phyloP scores from a whole-genome alignment of 2,329 filamentous ascomycete genomes.

The Nothomitra cinnamomea region DNA sequence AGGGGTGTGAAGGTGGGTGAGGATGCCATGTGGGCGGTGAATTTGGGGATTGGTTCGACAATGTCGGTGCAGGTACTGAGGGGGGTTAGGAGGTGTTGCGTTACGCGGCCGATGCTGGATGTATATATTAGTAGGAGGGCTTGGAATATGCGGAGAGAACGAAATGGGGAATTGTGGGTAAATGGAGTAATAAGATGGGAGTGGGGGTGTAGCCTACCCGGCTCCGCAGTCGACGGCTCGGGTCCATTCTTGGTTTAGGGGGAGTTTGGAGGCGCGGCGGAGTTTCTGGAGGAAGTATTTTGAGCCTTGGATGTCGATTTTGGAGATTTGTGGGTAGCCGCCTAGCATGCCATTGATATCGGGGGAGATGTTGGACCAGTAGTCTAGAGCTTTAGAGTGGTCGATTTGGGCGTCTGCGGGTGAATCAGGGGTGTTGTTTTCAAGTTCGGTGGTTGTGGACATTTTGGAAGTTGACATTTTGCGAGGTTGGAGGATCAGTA shows the following conservation, averaged over 20 bases:
- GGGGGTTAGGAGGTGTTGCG: conserved; percentile 54
- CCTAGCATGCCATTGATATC: conserved; percentile 65
- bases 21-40: conserved; percentile 44
- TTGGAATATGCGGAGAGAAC: neutral
- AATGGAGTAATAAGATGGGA: neutral
- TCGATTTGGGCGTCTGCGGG: conserved; percentile 26
- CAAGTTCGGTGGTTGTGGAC: neutral
- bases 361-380: conserved; percentile 35
- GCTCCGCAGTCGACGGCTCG: conserved; percentile 43
- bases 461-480: neutral
- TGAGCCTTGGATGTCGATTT: conserved; percentile 54
- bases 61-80: conserved; percentile 60
- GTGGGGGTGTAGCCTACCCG: conserved; percentile 24
- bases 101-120: conserved; percentile 55
- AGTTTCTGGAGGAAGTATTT: conserved; percentile 53
- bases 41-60: conserved; percentile 71
- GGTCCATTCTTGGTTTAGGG: conserved; percentile 18
- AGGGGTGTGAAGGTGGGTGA: conserved; percentile 18
- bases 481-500: neutral
- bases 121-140: neutral
- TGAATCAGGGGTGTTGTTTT: neutral
- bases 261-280: conserved; percentile 20
- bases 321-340: conserved; percentile 49
- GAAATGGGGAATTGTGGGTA: too few relatives aligned
- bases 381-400: conserved; percentile 25